A percentile compares a stretch with the other conserved stretches of the same genome.
Conservation (phyloP, 73 alveolate species). For the Paramecium bursaria region DNA sequence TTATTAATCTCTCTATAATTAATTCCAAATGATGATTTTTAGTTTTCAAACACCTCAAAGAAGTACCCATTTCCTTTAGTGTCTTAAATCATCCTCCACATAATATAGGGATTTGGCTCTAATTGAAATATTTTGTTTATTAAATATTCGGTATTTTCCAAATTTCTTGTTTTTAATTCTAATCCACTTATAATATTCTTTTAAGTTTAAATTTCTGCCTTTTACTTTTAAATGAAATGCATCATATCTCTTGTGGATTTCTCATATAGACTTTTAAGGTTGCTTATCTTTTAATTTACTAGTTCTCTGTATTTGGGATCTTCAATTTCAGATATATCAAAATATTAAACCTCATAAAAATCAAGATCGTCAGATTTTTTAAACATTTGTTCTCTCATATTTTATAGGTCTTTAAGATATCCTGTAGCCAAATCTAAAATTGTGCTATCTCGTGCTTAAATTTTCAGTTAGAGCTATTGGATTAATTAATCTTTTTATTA, state of each 20-base stretch:
- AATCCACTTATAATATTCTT: background rate
- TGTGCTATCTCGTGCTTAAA: conserved; percentile 31
- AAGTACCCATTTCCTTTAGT: conserved; percentile 51
- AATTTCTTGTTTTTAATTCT: conserved; percentile 14
- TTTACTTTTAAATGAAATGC: conserved; percentile 12
- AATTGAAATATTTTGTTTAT: conserved; percentile 17
- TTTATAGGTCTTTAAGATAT: conserved; percentile 57
- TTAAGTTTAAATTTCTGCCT: conserved; percentile 27
- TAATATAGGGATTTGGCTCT: conserved; percentile 58
- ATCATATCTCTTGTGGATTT: conserved; percentile 57
- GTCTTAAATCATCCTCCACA: conserved; percentile 61
- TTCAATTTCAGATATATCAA: conserved; percentile 59
- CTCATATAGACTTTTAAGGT: conserved; percentile 60
- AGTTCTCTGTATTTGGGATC: conserved; percentile 60
- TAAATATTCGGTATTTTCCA: conserved; percentile 43
- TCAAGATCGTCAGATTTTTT: conserved; percentile 66
- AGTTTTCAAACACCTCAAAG: conserved; percentile 62
- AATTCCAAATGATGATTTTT: conserved; percentile 60
- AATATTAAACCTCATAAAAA: conserved; percentile 64
- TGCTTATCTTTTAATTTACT: conserved; percentile 51
- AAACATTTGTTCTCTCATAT: conserved; percentile 65
- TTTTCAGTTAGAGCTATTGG: background rate
- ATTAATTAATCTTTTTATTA: conserved; percentile 21
- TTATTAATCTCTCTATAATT: conserved; percentile 64
- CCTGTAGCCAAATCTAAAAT: conserved; percentile 64